phyloP scores from a whole-genome alignment of 2,329 filamentous ascomycete genomes.

The Colletotrichum lentis region DNA sequence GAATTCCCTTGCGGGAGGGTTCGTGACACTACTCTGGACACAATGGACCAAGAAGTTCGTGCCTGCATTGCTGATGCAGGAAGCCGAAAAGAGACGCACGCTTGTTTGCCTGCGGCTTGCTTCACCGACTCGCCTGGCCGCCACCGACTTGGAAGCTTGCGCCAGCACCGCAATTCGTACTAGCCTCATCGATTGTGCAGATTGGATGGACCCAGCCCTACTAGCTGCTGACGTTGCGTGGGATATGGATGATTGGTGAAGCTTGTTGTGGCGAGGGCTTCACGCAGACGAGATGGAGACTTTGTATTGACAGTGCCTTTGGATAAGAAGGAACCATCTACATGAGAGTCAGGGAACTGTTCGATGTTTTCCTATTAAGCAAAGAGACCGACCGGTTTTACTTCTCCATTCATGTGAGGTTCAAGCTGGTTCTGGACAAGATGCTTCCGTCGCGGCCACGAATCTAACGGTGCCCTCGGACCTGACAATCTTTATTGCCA shows the following conservation, averaged over 20 bases:
- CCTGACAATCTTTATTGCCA: too few relatives aligned
- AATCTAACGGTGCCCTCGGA: too few relatives aligned
- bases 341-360: too few relatives aligned
- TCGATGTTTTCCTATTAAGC: too few relatives aligned
- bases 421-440: too few relatives aligned
- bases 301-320: too few relatives aligned
- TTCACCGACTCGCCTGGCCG: not conserved
- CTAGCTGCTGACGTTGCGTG: not conserved
- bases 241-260: not conserved
- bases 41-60: not conserved
- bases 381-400: too few relatives aligned
- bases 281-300: too few relatives aligned
- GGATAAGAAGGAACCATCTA: too few relatives aligned
- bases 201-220: not conserved
- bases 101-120: constrained; percentile 7
- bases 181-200: not conserved
- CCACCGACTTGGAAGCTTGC: constrained; percentile 1
- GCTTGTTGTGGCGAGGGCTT: not conserved
- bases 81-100: constrained; percentile 1
- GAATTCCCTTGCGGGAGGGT: not conserved
- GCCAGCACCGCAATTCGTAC: constrained; percentile 13
- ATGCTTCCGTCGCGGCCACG: too few relatives aligned
- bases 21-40: not conserved
- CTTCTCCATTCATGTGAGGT: too few relatives aligned
- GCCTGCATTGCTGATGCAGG: not conserved